Evolutionary conservation across 2,329 filamentous ascomycete species (phyloP).

Genomic region (Talaromyces sp.): DNA sequence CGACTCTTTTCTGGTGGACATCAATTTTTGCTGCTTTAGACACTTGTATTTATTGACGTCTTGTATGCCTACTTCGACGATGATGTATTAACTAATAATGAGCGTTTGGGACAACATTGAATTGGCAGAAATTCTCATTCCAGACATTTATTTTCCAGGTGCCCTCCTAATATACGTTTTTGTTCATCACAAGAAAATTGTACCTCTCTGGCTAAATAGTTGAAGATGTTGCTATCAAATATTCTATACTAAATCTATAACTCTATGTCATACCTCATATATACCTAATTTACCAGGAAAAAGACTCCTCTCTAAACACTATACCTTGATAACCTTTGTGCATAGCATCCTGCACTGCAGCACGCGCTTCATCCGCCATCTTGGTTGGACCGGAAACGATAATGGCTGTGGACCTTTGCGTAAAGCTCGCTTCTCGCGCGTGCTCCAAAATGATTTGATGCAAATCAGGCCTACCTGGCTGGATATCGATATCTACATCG

Average conservation of each 20-base stretch:
- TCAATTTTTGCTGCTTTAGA: constrained; percentile 1
- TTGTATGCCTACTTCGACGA: constrained; percentile 6
- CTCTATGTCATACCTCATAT: neutral
- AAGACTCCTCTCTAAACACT: constrained; percentile 45
- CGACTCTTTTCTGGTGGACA: neutral
- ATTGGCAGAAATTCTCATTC: neutral
- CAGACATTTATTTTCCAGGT: neutral
- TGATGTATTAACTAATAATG: constrained; percentile 1
- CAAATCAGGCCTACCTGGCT: constrained; percentile 35
- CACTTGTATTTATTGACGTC: neutral
- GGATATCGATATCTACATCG: constrained; percentile 18
- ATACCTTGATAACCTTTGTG: constrained; percentile 27
- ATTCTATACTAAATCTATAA: neutral
- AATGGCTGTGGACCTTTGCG: constrained; percentile 28
- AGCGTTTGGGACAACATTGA: neutral
- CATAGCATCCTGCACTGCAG: constrained; percentile 33
- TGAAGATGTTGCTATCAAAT: neutral
- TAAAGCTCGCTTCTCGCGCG: constrained; percentile 23
- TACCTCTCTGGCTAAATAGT: no score
- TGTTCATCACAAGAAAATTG: neutral
- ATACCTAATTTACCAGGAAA: constrained; percentile 26
- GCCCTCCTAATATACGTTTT: neutral
- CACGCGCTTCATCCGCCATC: constrained; percentile 43
- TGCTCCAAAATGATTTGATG: constrained; percentile 25
- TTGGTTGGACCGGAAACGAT: constrained; percentile 41